Conservation (phyloP, 371 early-diverging fungal species). For the Rhizopus sp. region DNA sequence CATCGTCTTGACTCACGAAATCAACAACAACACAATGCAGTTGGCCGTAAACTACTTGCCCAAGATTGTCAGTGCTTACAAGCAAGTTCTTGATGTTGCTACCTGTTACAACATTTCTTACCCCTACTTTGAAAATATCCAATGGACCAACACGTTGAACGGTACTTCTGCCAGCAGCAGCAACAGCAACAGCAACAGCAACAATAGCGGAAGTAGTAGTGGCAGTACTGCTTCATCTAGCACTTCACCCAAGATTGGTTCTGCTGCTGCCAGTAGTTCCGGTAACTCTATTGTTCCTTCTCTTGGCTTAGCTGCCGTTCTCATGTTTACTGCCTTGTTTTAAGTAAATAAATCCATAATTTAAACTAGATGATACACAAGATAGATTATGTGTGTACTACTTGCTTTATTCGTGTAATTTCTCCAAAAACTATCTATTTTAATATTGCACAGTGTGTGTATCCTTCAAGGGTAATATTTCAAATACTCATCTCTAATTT, state of each 20-base stretch:
- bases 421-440: no score
- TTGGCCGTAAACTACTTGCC: constrained; percentile 35
- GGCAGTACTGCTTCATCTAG: background rate
- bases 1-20: constrained; percentile 47
- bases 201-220: background rate
- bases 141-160: constrained; percentile 12
- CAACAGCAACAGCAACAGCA: background rate
- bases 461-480: no score
- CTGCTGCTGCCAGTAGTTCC: background rate
- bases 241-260: background rate
- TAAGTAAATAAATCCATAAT: background rate
- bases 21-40: constrained; percentile 45
- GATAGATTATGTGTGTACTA: no score
- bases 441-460: no score
- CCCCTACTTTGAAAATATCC: constrained; percentile 37
- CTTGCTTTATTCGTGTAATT: no score
- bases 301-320: background rate
- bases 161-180: constrained; percentile 1
- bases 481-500: no score
- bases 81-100: constrained; percentile 40
- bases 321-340: background rate
- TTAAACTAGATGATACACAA: no score
- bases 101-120: constrained; percentile 46
- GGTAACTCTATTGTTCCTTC: background rate
- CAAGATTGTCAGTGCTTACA: constrained; percentile 34